These are phyloP conservation scores for Globisporangium sylvaticum DNA, from an alignment of 352 stramenopile genomes.

Conservation along the genomic window DNA sequence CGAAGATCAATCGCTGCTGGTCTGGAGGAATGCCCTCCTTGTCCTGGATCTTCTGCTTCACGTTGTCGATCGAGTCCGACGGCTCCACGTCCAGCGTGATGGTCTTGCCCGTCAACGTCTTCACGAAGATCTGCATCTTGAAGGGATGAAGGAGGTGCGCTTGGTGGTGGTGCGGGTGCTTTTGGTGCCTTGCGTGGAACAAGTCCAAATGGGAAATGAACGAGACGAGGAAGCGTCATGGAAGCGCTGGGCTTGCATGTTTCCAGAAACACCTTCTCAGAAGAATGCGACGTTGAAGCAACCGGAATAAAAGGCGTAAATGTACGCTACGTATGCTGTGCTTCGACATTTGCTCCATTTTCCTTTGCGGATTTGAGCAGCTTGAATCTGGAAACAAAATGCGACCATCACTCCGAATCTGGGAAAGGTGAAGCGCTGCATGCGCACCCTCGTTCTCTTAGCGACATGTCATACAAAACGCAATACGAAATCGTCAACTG, in stretches of 20 bases:
- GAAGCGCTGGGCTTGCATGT: not conserved
- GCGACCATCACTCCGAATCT: slow-evolving; percentile 12
- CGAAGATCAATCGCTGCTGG: slow-evolving; percentile 95
- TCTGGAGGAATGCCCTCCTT: slow-evolving; percentile 93
- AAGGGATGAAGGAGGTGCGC: slow-evolving; percentile 47
- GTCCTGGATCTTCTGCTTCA: slow-evolving; percentile 95
- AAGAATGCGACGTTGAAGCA: not conserved
- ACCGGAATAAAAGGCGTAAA: not conserved
- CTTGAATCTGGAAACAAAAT: not conserved
- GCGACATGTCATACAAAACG: slow-evolving; percentile 11
- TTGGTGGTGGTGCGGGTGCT: slow-evolving; percentile 34
- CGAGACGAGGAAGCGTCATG: not conserved
- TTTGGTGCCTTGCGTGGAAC: slow-evolving; percentile 6
- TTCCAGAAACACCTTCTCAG: slow-evolving; percentile 6
- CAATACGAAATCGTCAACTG: not conserved
- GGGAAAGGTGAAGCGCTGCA: slow-evolving; percentile 1
- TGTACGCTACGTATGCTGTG: not conserved
- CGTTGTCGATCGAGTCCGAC: slow-evolving; percentile 93
- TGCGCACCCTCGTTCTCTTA: slow-evolving; percentile 3
- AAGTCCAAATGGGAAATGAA: slow-evolving; percentile 20
- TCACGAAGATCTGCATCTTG: slow-evolving; percentile 90
- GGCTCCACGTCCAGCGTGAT: slow-evolving; percentile 92
- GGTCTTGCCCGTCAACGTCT: slow-evolving; percentile 92
- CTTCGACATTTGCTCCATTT: not conserved
- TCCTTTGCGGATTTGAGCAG: not conserved